phyloP scores from a whole-genome alignment of 768 basidiomycete genomes.

The Xerocomellus amylosporus region DNA sequence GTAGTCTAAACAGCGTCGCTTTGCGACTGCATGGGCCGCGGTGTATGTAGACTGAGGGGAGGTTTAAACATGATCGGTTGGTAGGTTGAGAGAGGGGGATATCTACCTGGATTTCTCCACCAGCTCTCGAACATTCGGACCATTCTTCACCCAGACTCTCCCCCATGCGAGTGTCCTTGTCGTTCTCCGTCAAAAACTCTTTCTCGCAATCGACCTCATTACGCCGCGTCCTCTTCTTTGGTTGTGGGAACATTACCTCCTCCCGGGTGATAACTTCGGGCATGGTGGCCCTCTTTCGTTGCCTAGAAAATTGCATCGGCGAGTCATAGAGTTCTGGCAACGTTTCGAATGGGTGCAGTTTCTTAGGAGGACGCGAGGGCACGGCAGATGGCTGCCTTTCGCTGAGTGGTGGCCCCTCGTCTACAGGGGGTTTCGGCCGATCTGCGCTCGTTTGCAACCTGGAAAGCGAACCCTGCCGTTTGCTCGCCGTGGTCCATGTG shows the following conservation, averaged over 20 bases:
- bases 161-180: background rate
- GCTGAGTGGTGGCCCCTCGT: no score
- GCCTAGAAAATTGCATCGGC: background rate
- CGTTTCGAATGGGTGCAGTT: background rate
- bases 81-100: background rate
- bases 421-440: background rate
- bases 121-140: background rate
- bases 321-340: background rate
- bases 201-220: background rate
- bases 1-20: background rate
- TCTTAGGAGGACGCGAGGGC: background rate
- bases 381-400: background rate
- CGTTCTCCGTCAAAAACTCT: background rate
- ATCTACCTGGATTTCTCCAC: background rate
- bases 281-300: background rate
- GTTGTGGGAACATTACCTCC: background rate
- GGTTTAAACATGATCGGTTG: background rate
- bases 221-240: background rate
- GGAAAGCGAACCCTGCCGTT: background rate
- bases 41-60: background rate
- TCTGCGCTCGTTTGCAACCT: background rate
- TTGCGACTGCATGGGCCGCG: background rate
- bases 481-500: background rate
- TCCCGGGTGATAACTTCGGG: background rate
- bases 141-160: background rate